Evolutionary conservation across 306 rosid genomes (phyloP).

Genomic region (Prunus salicina): DNA sequence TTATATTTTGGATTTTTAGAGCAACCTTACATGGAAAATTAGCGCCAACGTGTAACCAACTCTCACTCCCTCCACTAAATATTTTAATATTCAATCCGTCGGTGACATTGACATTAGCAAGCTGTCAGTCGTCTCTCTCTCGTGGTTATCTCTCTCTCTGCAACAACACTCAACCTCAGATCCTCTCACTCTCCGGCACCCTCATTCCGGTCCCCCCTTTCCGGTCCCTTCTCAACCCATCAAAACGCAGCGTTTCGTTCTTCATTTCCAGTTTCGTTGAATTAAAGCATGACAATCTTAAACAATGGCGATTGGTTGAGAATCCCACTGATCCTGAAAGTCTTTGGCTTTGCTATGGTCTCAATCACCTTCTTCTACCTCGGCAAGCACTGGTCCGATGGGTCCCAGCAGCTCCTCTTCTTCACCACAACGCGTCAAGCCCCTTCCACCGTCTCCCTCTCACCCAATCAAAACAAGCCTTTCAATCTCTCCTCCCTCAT

Average conservation of each 20-base stretch:
- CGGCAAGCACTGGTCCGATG: constrained; percentile 75
- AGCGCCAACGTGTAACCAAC: neutral
- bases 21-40: too few species aligned
- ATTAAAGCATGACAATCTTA: constrained; percentile 31
- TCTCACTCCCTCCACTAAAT: neutral
- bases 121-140: neutral
- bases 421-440: constrained; percentile 33
- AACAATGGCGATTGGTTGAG: constrained; percentile 40
- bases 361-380: constrained; percentile 62
- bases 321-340: constrained; percentile 33
- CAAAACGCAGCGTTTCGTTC: neutral
- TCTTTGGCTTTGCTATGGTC: constrained; percentile 45
- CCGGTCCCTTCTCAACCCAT: neutral
- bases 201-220: neutral
- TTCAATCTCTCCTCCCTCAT: constrained; percentile 50
- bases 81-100: neutral
- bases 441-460: constrained; percentile 41
- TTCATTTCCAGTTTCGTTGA: neutral
- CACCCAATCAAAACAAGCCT: constrained; percentile 54
- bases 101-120: constrained; percentile 7
- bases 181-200: neutral
- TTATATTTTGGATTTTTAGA: too few species aligned
- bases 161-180: neutral
- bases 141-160: too few species aligned
- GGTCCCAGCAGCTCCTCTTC: constrained; percentile 71